phyloP scores from a whole-genome alignment of 2,329 filamentous ascomycete species.

The Fusarium incarnatum region DNA sequence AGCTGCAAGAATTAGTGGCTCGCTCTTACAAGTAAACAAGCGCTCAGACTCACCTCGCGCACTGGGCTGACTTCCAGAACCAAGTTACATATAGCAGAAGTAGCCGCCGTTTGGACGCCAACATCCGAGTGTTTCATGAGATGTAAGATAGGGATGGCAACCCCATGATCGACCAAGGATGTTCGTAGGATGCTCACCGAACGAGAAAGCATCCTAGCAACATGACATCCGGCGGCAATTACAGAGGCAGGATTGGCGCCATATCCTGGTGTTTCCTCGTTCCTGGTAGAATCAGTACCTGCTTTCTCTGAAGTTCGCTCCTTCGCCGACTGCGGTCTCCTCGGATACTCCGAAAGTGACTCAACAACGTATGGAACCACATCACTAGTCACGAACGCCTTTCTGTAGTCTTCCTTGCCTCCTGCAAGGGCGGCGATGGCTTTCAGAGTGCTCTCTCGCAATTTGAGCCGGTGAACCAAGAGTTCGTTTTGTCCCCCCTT shows the following conservation, averaged over 20 bases:
- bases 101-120: conserved; percentile 87
- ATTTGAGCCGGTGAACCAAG: conserved; percentile 76
- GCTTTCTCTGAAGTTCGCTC: conserved; percentile 56
- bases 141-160: conserved; percentile 80
- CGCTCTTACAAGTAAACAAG: neutral
- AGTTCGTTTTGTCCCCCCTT: conserved; percentile 68
- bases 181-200: conserved; percentile 88
- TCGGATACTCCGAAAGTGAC: conserved; percentile 72
- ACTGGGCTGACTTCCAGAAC: conserved; percentile 91
- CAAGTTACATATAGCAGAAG: conserved; percentile 85
- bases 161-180: conserved; percentile 85
- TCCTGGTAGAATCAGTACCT: conserved; percentile 49
- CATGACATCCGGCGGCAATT: conserved; percentile 85
- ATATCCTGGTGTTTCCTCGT: conserved; percentile 60
- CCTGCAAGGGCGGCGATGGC: conserved; percentile 85
- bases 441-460: conserved; percentile 80
- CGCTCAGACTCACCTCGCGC: conserved; percentile 73
- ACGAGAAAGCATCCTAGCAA: conserved; percentile 82
- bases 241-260: conserved; percentile 81
- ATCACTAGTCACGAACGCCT: conserved; percentile 84
- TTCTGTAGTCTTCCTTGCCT: conserved; percentile 85
- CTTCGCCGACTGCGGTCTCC: conserved; percentile 60
- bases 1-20: conserved; percentile 62
- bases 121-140: conserved; percentile 80
- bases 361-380: conserved; percentile 85